phyloP scores from a whole-genome alignment of 2,329 filamentous ascomycete genomes.

The Aspergillus hortae region DNA sequence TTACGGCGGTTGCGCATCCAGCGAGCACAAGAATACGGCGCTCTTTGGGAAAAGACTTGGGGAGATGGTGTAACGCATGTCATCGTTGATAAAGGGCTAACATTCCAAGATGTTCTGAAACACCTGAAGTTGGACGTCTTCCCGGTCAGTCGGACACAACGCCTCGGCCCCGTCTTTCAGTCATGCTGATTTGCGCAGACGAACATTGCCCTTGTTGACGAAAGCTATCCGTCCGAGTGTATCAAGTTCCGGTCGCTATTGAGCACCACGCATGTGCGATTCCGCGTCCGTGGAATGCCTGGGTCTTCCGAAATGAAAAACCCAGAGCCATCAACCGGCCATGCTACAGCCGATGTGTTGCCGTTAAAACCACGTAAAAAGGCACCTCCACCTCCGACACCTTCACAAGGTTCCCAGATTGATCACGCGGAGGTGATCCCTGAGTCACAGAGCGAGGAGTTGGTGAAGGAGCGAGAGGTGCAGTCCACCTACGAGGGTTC shows the following conservation, averaged over 20 bases:
- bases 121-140: constrained; percentile 50
- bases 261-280: constrained; percentile 55
- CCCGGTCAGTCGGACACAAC: constrained; percentile 40
- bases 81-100: constrained; percentile 68
- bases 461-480: constrained; percentile 1
- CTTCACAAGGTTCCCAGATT: constrained; percentile 11
- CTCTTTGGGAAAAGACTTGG: constrained; percentile 62
- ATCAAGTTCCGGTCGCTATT: constrained; percentile 57
- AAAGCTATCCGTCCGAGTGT: constrained; percentile 67
- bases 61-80: constrained; percentile 65
- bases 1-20: constrained; percentile 67
- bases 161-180: constrained; percentile 2
- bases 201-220: constrained; percentile 57
- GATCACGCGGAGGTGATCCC: background rate
- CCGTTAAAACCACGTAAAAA: constrained; percentile 27
- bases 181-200: constrained; percentile 20
- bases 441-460: background rate
- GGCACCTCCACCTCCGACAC: constrained; percentile 10
- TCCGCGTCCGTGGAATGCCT: constrained; percentile 32
- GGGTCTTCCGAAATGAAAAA: constrained; percentile 9
- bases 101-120: constrained; percentile 60
- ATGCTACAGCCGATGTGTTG: constrained; percentile 15
- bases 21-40: constrained; percentile 72
- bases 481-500: constrained; percentile 3
- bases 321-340: constrained; percentile 7